A percentile compares a stretch with the other conserved stretches of the same genome.
phyloP scores from a whole-genome alignment of 2,329 filamentous ascomycete species.

The Endoconidiophora laricicola region DNA sequence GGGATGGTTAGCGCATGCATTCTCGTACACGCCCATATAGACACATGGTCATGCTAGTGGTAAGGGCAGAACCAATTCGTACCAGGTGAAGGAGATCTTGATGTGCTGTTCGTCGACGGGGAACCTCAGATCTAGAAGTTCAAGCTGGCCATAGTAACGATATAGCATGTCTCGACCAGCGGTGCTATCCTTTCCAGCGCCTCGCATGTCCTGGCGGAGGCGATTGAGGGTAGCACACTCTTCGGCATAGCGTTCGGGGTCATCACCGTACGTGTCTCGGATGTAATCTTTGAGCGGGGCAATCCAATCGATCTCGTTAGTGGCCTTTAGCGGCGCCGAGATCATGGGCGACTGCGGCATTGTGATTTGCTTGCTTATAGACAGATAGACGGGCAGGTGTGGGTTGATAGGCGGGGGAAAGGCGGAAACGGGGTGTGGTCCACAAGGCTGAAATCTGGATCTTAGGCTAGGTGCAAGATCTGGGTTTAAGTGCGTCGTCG shows the following conservation, averaged over 20 bases:
- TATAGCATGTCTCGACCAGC: slow-evolving; percentile 87
- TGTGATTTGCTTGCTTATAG: slow-evolving; percentile 12
- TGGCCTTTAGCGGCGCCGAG: slow-evolving; percentile 78
- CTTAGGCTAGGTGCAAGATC: background rate
- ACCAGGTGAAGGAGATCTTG: slow-evolving; percentile 98
- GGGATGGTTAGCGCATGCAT: slow-evolving; percentile 9
- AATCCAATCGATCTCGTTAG: slow-evolving; percentile 98
- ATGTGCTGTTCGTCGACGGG: slow-evolving; percentile 98
- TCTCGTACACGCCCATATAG: background rate
- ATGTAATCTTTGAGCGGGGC: slow-evolving; percentile 86
- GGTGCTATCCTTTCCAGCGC: slow-evolving; percentile 89
- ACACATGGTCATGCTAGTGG: background rate
- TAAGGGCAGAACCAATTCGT: slow-evolving; percentile 16
- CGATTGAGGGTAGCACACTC: slow-evolving; percentile 91
- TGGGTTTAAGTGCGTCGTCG: background rate
- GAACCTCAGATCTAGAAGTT: slow-evolving; percentile 84
- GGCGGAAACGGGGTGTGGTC: background rate
- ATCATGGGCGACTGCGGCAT: slow-evolving; percentile 91
- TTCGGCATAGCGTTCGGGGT: slow-evolving; percentile 87
- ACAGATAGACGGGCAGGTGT: background rate
- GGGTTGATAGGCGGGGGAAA: background rate
- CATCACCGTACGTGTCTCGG: slow-evolving; percentile 82
- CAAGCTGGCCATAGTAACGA: slow-evolving; percentile 92
- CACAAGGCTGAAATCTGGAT: background rate
- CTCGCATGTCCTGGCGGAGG: slow-evolving; percentile 93